phyloP scores from a whole-genome alignment of 2,329 filamentous ascomycete species.

The Cladosporium velox region DNA sequence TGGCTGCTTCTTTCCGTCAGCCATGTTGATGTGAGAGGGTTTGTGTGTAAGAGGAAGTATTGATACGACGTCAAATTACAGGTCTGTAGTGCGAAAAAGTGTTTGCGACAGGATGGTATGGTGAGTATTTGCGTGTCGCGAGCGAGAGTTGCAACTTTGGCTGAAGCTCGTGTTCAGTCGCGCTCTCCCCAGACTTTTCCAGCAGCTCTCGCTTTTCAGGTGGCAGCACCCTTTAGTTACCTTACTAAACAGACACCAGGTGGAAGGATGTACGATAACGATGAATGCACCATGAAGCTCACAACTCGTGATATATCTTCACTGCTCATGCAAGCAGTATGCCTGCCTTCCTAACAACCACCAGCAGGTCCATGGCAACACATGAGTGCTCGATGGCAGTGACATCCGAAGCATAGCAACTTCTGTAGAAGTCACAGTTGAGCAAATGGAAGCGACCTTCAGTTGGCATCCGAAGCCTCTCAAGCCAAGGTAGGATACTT shows the following conservation, averaged over 20 bases:
- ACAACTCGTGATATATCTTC: neutral
- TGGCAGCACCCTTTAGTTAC: neutral
- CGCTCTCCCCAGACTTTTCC: neutral
- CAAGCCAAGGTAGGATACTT: neutral
- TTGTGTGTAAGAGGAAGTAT: neutral
- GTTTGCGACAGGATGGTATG: neutral
- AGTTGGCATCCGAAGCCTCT: neutral
- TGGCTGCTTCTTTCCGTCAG: conserved; percentile 26
- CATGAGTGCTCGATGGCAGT: neutral
- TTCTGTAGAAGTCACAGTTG: neutral
- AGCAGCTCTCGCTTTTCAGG: neutral
- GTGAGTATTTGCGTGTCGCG: neutral
- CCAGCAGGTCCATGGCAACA: neutral
- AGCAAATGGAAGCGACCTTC: neutral
- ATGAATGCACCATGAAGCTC: neutral
- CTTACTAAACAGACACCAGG: neutral
- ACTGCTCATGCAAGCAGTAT: neutral
- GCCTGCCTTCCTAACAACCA: neutral
- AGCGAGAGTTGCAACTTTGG: neutral
- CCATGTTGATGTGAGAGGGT: conserved; percentile 5
- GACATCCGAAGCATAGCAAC: neutral
- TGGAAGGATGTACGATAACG: neutral
- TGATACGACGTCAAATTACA: neutral
- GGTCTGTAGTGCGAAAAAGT: neutral
- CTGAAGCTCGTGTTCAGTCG: neutral